These are phyloP conservation scores for Suhomyces panamericanus DNA, from an alignment of 1,139 yeast species.

Conservation along the genomic window DNA sequence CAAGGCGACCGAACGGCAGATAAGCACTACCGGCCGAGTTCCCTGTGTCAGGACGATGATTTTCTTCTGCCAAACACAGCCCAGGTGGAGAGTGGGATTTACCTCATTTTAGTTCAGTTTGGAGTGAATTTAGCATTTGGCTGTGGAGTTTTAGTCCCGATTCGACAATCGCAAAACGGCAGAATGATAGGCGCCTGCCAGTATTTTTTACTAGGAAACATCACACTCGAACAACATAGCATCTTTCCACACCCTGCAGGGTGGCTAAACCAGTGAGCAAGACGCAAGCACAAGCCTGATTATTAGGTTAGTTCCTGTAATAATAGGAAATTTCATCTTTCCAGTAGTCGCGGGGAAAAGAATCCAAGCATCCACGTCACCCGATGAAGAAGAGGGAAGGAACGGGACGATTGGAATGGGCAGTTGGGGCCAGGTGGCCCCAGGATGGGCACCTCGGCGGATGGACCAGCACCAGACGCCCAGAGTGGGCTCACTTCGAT, in stretches of 20 bases:
- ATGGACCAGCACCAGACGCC: conserved; percentile 1
- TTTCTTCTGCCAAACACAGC: not conserved
- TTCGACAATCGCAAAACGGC: conserved; percentile 1
- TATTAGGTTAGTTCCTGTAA: not conserved
- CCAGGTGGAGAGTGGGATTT: not conserved
- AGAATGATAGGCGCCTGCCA: conserved; percentile 1
- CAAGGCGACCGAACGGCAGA: not conserved
- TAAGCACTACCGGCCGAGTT: not conserved
- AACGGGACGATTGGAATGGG: not conserved
- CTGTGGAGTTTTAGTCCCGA: conserved; percentile 1
- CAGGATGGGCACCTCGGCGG: not conserved
- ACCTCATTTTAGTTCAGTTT: conserved; percentile 2
- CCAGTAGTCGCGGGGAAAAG: not conserved
- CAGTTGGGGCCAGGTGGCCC: conserved; percentile 3
- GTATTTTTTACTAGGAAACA: not conserved
- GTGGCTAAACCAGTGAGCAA: conserved; percentile 3
- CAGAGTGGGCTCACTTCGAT: not conserved
- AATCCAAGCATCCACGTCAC: not conserved
- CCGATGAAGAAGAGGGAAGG: not conserved
- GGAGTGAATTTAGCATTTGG: conserved; percentile 2
- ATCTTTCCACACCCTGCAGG: conserved; percentile 9
- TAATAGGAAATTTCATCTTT: conserved; percentile 4
- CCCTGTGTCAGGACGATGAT: not conserved
- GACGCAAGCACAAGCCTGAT: conserved; percentile 5
- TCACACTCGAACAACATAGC: not conserved